Conservation (phyloP, 805 yeast genomes). For the Candida endomychidarum region DNA sequence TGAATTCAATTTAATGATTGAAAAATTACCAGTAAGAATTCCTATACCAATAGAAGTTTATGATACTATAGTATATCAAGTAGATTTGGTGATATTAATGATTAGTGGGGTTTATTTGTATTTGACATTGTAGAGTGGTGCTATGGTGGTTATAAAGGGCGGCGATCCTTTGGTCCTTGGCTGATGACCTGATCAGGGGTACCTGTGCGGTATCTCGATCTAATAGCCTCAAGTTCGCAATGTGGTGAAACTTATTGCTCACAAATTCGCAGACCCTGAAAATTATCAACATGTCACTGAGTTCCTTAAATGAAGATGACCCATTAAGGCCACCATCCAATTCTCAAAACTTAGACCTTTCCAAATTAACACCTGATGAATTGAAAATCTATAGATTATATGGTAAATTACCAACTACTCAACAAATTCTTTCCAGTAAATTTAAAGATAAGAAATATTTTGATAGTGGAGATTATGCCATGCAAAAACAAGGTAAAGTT, state of each 20-base stretch:
- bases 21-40: constrained; percentile 24
- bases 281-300: constrained; percentile 14
- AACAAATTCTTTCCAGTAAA: constrained; percentile 71
- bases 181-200: too few relatives aligned
- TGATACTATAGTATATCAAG: constrained; percentile 26
- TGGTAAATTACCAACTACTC: constrained; percentile 81
- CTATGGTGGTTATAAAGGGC: too few relatives aligned
- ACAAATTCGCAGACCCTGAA: constrained; percentile 7
- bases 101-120: constrained; percentile 1
- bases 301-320: constrained; percentile 44
- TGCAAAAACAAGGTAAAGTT: constrained; percentile 49
- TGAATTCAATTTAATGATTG: constrained; percentile 25
- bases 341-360: constrained; percentile 49
- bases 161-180: too few relatives aligned
- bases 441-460: constrained; percentile 87
- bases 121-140: not conserved
- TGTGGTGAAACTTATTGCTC: not conserved
- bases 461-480: constrained; percentile 92
- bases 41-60: constrained; percentile 37
- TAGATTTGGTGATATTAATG: constrained; percentile 22
- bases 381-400: constrained; percentile 73
- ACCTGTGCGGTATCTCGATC: too few relatives aligned
- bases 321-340: constrained; percentile 51
- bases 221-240: too few relatives aligned
- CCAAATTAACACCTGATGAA: constrained; percentile 74